phyloP scores from a whole-genome alignment of 495 filamentous ascomycete species.

The Podospora bellae-mahoneyi region DNA sequence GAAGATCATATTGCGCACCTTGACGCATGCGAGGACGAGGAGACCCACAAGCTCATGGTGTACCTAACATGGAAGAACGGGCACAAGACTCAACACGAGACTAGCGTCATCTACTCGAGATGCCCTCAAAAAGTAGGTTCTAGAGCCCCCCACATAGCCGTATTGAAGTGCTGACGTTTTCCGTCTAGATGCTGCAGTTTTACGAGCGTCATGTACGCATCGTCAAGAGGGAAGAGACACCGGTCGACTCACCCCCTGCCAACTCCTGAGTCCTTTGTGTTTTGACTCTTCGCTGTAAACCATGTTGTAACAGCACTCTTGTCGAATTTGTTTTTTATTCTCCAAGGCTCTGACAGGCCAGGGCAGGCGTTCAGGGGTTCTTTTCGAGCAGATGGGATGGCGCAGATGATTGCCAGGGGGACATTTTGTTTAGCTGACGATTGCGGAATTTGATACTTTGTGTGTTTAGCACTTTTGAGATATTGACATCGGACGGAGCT shows the following conservation, averaged over 20 bases:
- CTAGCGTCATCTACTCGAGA: conserved; percentile 52
- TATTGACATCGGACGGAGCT: no score
- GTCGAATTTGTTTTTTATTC: background rate
- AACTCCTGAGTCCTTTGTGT: background rate
- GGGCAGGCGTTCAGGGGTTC: background rate
- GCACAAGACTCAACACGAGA: conserved; percentile 57
- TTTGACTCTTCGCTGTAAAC: background rate
- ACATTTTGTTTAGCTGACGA: no score
- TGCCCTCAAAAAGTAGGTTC: conserved; percentile 57
- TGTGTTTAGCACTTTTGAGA: no score
- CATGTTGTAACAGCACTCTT: background rate
- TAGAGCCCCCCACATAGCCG: background rate
- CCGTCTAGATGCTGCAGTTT: conserved; percentile 54
- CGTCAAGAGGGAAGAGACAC: conserved; percentile 31
- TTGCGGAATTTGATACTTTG: no score
- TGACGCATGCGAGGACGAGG: conserved; percentile 55
- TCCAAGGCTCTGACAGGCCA: background rate
- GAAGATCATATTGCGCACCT: conserved; percentile 54
- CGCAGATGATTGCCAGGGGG: no score
- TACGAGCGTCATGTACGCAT: conserved; percentile 58
- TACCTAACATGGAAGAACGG: conserved; percentile 57
- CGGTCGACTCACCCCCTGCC: background rate
- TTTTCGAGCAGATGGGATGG: background rate
- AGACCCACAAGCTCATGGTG: conserved; percentile 45
- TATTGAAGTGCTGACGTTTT: conserved; percentile 10